phyloP scores from a whole-genome alignment of 768 basidiomycete species.

The Boletus rufocinnamomeus region DNA sequence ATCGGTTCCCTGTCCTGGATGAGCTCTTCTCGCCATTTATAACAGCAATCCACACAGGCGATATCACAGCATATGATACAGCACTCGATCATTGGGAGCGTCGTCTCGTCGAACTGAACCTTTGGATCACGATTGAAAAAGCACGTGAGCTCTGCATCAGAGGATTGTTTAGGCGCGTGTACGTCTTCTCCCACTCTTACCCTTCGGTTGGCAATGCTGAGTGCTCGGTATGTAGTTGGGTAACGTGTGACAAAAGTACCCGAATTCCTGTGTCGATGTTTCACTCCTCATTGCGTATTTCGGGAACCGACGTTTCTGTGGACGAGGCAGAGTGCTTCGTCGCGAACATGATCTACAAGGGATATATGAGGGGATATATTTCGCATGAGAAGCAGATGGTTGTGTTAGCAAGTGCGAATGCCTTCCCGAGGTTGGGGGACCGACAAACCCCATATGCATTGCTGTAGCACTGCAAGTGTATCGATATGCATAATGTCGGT shows the following conservation, averaged over 20 bases:
- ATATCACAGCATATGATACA: conserved; percentile 77
- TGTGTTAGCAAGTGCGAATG: conserved; percentile 75
- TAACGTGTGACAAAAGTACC: conserved; percentile 67
- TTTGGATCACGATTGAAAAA: conserved; percentile 85
- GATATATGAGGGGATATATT: conserved; percentile 93
- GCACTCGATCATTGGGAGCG: conserved; percentile 72
- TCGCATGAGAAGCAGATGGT: conserved; percentile 95
- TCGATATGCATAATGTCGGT: background rate
- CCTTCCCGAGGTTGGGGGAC: conserved; percentile 78
- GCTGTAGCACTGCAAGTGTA: conserved; percentile 17
- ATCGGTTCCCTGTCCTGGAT: conserved; percentile 69
- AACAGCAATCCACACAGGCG: conserved; percentile 71
- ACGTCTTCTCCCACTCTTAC: conserved; percentile 31
- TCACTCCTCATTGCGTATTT: conserved; percentile 69
- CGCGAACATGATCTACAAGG: conserved; percentile 94
- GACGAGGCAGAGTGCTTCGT: conserved; percentile 94
- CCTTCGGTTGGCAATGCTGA: background rate
- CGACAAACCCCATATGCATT: conserved; percentile 50
- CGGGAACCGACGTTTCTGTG: conserved; percentile 64
- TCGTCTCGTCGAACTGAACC: conserved; percentile 79
- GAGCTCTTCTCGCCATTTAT: conserved; percentile 83
- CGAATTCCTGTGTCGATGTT: conserved; percentile 84
- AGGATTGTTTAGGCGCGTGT: conserved; percentile 79
- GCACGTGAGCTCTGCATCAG: conserved; percentile 86
- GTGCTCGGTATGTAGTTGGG: conserved; percentile 59